Conservation (phyloP, 176 grass and related monocot genomes). For the Phoenix dactylifera region DNA sequence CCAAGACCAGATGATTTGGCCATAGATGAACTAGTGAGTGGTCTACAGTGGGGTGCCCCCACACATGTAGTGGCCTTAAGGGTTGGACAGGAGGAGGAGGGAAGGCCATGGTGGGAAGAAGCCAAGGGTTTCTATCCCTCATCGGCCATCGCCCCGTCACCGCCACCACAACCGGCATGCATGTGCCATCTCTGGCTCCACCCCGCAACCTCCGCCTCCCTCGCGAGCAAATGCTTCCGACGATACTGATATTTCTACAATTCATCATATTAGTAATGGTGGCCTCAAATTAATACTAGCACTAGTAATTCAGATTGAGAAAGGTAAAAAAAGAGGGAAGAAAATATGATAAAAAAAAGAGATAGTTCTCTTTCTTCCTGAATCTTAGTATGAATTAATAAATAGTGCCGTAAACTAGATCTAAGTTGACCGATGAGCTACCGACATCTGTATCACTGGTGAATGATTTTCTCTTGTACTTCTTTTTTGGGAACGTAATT, state of each 20-base stretch:
- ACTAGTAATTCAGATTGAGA: too few species aligned
- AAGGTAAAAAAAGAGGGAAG: too few species aligned
- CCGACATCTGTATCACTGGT: too few species aligned
- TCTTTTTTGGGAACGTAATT: too few species aligned
- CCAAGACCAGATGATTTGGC: constrained; percentile 37
- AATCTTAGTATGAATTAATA: too few species aligned
- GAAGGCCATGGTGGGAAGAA: constrained; percentile 58
- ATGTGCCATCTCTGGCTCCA: constrained; percentile 69
- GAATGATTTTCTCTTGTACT: too few species aligned
- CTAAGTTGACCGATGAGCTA: too few species aligned
- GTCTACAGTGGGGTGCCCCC: constrained; percentile 53
- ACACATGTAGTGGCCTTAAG: constrained; percentile 46
- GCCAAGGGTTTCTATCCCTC: constrained; percentile 35
- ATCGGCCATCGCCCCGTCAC: not conserved
- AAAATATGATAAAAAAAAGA: too few species aligned
- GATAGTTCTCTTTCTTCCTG: too few species aligned
- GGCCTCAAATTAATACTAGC: too few species aligned
- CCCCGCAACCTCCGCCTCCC: constrained; percentile 64
- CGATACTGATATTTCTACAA: constrained; percentile 83
- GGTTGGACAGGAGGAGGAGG: constrained; percentile 33
- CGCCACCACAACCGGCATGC: constrained; percentile 12
- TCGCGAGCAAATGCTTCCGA: constrained; percentile 68
- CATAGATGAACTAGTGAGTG: constrained; percentile 38
- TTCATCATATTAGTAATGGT: not conserved
- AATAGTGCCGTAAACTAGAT: too few species aligned